A percentile compares a stretch with the other conserved stretches of the same genome.
Conservation (phyloP, 352 stramenopile genomes). For the Globisporangium cystogenes region DNA sequence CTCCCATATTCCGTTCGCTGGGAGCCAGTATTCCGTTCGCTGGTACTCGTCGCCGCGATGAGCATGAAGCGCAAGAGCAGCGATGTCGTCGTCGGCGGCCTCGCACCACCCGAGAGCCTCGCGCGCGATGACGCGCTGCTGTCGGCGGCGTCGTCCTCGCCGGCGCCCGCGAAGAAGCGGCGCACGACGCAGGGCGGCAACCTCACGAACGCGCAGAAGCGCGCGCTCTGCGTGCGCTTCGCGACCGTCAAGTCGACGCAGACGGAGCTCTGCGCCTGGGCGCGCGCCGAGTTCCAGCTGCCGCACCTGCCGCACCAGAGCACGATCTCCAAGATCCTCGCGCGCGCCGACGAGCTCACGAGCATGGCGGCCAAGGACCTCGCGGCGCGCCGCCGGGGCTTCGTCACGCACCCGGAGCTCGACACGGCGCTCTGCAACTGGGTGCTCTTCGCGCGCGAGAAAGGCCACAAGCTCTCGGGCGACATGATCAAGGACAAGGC, state of each 20-base stretch:
- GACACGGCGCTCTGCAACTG: slow-evolving; percentile 60
- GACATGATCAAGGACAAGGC: slow-evolving; percentile 62
- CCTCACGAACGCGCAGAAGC: slow-evolving; percentile 58
- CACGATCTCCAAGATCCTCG: slow-evolving; percentile 63
- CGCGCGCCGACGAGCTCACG: slow-evolving; percentile 34
- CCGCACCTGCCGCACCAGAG: slow-evolving; percentile 48
- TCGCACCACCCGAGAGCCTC: not conserved
- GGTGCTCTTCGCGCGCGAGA: slow-evolving; percentile 42
- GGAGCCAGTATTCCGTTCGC: not conserved
- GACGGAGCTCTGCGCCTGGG: slow-evolving; percentile 55
- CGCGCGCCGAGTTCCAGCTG: slow-evolving; percentile 53
- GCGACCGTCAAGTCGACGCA: slow-evolving; percentile 54
- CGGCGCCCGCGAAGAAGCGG: slow-evolving; percentile 26
- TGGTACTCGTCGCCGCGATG: not conserved
- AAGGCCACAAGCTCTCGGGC: slow-evolving; percentile 43
- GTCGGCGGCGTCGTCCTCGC: not conserved
- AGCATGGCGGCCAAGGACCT: slow-evolving; percentile 44
- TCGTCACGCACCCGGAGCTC: slow-evolving; percentile 49
- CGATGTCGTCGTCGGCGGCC: too few species aligned
- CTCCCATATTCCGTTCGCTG: not conserved
- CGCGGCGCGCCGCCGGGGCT: slow-evolving; percentile 25
- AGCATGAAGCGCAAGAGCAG: not conserved
- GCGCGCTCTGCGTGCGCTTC: slow-evolving; percentile 53
- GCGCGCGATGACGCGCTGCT: not conserved
- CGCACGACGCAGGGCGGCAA: slow-evolving; percentile 49